These are phyloP conservation scores for Paramyrothecium sp. DNA, from an alignment of 2,329 filamentous ascomycete species.

Conservation along the genomic window DNA sequence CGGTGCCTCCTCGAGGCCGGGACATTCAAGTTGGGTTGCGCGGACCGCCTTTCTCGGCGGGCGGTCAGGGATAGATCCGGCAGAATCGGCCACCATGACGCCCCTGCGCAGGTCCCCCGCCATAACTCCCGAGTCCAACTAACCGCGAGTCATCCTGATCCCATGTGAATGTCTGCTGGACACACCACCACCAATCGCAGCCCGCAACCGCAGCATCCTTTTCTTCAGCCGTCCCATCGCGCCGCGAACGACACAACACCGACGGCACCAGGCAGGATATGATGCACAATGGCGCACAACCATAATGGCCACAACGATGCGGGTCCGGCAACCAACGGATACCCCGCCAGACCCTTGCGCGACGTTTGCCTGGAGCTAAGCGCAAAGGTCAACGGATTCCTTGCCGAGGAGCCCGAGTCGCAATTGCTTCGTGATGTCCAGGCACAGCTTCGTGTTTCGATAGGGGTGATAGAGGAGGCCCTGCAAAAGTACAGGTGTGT, in stretches of 20 bases:
- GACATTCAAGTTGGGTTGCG: neutral
- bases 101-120: neutral
- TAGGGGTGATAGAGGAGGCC: conserved; percentile 73
- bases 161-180: too few species aligned
- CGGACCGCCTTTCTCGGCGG: neutral
- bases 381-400: conserved; percentile 62
- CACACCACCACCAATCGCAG: too few species aligned
- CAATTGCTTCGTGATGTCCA: conserved; percentile 65
- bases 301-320: neutral
- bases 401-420: conserved; percentile 56
- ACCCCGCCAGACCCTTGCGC: conserved; percentile 19
- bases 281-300: neutral
- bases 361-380: conserved; percentile 53
- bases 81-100: neutral
- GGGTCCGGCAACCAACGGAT: neutral
- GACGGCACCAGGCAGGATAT: neutral
- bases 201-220: neutral
- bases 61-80: neutral
- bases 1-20: too few species aligned
- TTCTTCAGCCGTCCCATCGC: neutral
- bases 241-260: neutral
- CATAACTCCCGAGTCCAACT: too few species aligned
- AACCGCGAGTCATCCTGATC: too few species aligned
- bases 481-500: conserved; percentile 72
- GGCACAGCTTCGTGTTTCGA: conserved; percentile 68